phyloP scores from a whole-genome alignment of 2,329 filamentous ascomycete species.

The Raffaelea albimanens region DNA sequence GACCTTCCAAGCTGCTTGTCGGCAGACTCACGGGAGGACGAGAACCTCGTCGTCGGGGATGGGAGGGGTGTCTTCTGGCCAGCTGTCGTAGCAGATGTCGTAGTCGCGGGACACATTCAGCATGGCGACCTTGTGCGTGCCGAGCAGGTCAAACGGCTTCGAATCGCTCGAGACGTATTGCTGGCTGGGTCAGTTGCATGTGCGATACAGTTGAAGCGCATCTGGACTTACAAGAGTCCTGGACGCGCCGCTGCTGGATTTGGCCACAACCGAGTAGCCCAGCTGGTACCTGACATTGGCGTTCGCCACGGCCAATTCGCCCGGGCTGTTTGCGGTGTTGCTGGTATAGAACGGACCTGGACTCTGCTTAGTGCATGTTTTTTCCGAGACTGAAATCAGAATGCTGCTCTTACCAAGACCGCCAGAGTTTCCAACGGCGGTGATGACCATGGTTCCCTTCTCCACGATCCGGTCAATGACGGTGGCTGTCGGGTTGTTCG shows the following conservation, averaged over 20 bases:
- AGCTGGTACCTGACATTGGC: neutral
- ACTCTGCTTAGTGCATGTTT: no score
- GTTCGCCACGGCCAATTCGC: neutral
- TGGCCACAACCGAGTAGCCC: neutral
- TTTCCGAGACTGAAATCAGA: no score
- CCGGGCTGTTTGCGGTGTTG: neutral
- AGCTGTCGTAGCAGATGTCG: neutral
- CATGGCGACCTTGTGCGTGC: neutral
- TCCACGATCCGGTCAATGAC: slow-evolving; percentile 44
- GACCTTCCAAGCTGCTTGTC: no score
- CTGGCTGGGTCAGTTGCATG: no score
- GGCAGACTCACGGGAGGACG: neutral
- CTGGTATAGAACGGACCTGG: neutral
- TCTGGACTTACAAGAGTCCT: no score
- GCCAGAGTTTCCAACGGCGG: slow-evolving; percentile 18
- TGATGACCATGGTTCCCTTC: slow-evolving; percentile 28
- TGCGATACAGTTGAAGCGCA: no score
- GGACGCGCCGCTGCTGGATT: neutral
- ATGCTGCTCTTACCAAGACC: no score
- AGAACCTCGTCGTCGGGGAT: neutral
- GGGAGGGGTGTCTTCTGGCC: neutral
- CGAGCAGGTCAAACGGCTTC: neutral
- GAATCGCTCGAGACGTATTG: neutral
- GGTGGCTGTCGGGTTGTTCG: slow-evolving; percentile 38
- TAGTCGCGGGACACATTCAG: neutral